phyloP scores from a whole-genome alignment of 192 early-diverging fungal genomes.

The Entrophospora sp. region DNA sequence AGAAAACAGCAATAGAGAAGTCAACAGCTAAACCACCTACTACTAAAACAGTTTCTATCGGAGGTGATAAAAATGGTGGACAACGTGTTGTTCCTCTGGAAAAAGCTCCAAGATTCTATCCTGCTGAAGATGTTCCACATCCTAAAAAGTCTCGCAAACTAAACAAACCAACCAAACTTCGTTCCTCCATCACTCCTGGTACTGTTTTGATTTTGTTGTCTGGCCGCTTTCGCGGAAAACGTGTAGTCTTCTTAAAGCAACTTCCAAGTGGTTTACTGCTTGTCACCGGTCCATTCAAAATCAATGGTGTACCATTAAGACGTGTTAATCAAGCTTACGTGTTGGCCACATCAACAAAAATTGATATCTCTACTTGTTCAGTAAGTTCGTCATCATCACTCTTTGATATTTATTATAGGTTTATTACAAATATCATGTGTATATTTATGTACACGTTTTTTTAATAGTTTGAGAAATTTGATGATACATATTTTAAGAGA shows the following conservation, averaged over 20 bases:
- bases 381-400: too few species aligned
- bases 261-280: constrained; percentile 90
- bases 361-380: constrained; percentile 74
- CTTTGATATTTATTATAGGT: too few species aligned
- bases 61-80: constrained; percentile 78
- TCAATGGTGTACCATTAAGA: constrained; percentile 97
- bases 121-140: constrained; percentile 72
- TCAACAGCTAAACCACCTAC: constrained; percentile 40
- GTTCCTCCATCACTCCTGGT: constrained; percentile 91
- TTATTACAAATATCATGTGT: too few species aligned
- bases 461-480: constrained; percentile 48
- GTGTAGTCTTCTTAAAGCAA: constrained; percentile 98
- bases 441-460: too few species aligned
- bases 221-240: constrained; percentile 96
- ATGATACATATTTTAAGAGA: constrained; percentile 92
- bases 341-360: constrained; percentile 98
- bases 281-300: constrained; percentile 94
- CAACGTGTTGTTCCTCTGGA: constrained; percentile 57
- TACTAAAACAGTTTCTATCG: constrained; percentile 59
- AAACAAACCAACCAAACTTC: constrained; percentile 61
- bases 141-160: constrained; percentile 79
- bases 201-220: constrained; percentile 93
- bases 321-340: constrained; percentile 99
- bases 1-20: constrained; percentile 52
- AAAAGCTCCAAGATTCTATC: constrained; percentile 72